Percentiles rank a stretch among this genome's conserved stretches.
Conservation (phyloP, 257 asterid genomes). For the Anisodus tanguticus region DNA sequence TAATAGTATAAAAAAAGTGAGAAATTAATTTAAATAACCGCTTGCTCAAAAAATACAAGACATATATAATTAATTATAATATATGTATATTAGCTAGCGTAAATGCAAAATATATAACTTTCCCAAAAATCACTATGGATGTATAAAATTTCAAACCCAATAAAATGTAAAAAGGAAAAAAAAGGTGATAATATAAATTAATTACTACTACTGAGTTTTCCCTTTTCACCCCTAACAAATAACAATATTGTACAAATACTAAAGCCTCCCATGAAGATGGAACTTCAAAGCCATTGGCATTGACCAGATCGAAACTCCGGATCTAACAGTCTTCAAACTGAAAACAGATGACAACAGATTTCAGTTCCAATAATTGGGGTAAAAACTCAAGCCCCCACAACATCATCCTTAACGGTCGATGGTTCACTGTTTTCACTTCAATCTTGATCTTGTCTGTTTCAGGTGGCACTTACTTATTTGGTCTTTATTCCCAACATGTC, state of each 20-base stretch:
- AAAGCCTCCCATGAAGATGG: constrained; percentile 10
- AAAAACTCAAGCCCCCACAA: constrained; percentile 37
- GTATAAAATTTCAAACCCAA: too few species aligned
- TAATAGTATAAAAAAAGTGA: too few species aligned
- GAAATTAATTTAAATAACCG: too few species aligned
- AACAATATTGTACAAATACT: not conserved
- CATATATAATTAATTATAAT: too few species aligned
- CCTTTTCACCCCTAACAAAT: not conserved
- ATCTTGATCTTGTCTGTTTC: constrained; percentile 68
- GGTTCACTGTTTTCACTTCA: constrained; percentile 80
- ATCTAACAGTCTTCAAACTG: not conserved
- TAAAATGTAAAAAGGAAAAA: too few species aligned
- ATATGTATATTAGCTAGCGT: too few species aligned
- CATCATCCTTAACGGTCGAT: constrained; percentile 54
- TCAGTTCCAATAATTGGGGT: not conserved
- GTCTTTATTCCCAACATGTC: constrained; percentile 56
- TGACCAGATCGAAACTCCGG: not conserved
- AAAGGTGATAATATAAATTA: too few species aligned
- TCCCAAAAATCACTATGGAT: too few species aligned
- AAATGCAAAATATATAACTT: too few species aligned
- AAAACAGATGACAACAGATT: not conserved
- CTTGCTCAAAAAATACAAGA: too few species aligned
- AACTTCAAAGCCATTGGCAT: constrained; percentile 21
- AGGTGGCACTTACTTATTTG: constrained; percentile 85
- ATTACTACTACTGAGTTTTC: too few species aligned